Conservation (phyloP, 1,284 basidiomycete genomes). For the Boletellus sp. region DNA sequence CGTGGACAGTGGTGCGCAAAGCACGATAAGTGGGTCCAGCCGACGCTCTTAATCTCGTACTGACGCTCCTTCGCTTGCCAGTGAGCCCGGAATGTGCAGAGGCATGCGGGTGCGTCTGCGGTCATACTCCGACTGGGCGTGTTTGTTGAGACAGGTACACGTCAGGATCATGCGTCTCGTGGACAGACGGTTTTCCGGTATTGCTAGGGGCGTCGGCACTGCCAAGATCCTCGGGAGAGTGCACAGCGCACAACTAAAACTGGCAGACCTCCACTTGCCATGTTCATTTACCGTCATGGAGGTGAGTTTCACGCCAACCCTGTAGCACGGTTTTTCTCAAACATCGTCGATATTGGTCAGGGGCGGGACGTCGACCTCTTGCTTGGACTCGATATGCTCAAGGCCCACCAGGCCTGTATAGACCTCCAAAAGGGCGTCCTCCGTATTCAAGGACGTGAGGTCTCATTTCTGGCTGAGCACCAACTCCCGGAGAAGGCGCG, state of each 20-base stretch:
- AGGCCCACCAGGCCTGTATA: slow-evolving; percentile 93
- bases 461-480: slow-evolving; percentile 90
- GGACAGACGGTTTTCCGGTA: slow-evolving; percentile 84
- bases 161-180: slow-evolving; percentile 86
- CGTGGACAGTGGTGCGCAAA: slow-evolving; percentile 96
- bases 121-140: background rate
- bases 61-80: slow-evolving; percentile 33
- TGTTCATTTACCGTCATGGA: slow-evolving; percentile 97
- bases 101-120: slow-evolving; percentile 69
- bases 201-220: slow-evolving; percentile 94
- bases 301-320: slow-evolving; percentile 38
- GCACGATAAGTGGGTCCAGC: slow-evolving; percentile 81
- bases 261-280: slow-evolving; percentile 79
- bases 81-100: slow-evolving; percentile 96
- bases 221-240: slow-evolving; percentile 93
- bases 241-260: slow-evolving; percentile 89
- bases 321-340: background rate
- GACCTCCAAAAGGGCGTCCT: slow-evolving; percentile 88
- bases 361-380: slow-evolving; percentile 90
- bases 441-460: slow-evolving; percentile 83
- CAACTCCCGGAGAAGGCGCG: slow-evolving; percentile 85
- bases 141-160: slow-evolving; percentile 1
- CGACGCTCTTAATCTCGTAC: slow-evolving; percentile 1
- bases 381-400: slow-evolving; percentile 97
- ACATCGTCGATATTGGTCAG: slow-evolving; percentile 35